phyloP scores from a whole-genome alignment of 495 filamentous ascomycete genomes.

The Oleoguttula mirabilis region DNA sequence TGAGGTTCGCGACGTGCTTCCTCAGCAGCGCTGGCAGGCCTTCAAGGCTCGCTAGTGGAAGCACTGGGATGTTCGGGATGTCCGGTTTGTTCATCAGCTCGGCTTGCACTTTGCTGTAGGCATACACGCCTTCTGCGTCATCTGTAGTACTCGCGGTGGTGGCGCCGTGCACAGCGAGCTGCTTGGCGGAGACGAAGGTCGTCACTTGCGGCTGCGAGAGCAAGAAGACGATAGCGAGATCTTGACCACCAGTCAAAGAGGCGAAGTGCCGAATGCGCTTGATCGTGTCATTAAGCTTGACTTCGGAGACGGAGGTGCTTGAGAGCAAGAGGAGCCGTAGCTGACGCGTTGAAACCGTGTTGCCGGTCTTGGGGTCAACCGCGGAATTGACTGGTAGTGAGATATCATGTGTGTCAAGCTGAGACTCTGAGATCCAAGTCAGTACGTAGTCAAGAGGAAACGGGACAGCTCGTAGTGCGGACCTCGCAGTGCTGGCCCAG shows the following conservation, averaged over 20 bases:
- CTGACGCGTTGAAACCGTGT: conserved; percentile 10
- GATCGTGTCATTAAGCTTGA: conserved; percentile 22
- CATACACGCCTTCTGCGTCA: conserved; percentile 47
- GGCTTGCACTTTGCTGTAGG: conserved; percentile 65
- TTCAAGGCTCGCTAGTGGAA: conserved; percentile 38
- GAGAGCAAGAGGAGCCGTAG: conserved; percentile 46
- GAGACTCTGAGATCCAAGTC: conserved; percentile 32
- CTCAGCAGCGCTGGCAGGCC: conserved; percentile 8
- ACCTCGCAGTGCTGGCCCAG: conserved; percentile 38
- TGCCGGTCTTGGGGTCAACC: neutral
- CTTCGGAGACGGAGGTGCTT: conserved; percentile 31
- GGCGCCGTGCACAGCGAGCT: conserved; percentile 18
- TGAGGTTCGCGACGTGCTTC: conserved; percentile 2
- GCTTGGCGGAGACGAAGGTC: conserved; percentile 20
- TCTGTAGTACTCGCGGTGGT: conserved; percentile 28
- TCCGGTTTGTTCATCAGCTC: conserved; percentile 48
- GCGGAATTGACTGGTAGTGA: conserved; percentile 31
- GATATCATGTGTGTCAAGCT: conserved; percentile 42
- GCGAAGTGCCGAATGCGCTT: conserved; percentile 40
- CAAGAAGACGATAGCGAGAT: conserved; percentile 44
- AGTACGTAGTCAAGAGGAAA: too few species aligned
- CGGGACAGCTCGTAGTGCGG: too few species aligned
- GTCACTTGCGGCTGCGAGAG: conserved; percentile 23
- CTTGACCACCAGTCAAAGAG: conserved; percentile 30
- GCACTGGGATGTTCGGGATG: conserved; percentile 40